Conservation (phyloP, 805 yeast species). For the Maudiozyma serrabonitensis region DNA sequence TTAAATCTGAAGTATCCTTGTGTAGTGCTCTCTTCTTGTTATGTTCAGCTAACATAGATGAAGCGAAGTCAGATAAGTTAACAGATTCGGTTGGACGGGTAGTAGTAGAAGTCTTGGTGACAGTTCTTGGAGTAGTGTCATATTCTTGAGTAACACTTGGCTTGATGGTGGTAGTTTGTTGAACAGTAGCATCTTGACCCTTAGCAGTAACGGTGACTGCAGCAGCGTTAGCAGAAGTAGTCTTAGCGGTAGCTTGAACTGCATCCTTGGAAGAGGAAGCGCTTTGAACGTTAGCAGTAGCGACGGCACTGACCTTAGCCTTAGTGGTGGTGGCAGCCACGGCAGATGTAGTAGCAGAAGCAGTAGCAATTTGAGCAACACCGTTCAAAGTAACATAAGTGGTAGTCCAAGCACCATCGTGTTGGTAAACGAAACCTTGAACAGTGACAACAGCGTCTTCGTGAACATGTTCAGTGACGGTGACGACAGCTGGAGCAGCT, state of each 20-base stretch:
- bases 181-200: slow-evolving; percentile 9
- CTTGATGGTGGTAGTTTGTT: slow-evolving; percentile 6
- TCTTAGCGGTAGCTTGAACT: slow-evolving; percentile 16
- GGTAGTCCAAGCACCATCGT: slow-evolving; percentile 19
- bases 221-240: slow-evolving; percentile 3
- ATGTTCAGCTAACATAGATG: slow-evolving; percentile 47
- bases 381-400: slow-evolving; percentile 16
- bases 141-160: slow-evolving; percentile 4
- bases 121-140: slow-evolving; percentile 4
- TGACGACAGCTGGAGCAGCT: slow-evolving; percentile 24
- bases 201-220: slow-evolving; percentile 9
- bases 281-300: slow-evolving; percentile 9
- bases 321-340: slow-evolving; percentile 4
- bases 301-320: slow-evolving; percentile 15
- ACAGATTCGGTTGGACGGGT: slow-evolving; percentile 7
- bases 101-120: slow-evolving; percentile 7
- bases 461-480: slow-evolving; percentile 26
- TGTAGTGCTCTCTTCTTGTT: slow-evolving; percentile 43
- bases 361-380: slow-evolving; percentile 5
- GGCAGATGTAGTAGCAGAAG: slow-evolving; percentile 6
- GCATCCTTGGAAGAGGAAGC: slow-evolving; percentile 16
- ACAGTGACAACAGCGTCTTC: slow-evolving; percentile 17
- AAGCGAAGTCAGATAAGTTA: slow-evolving; percentile 17
- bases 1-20: slow-evolving; percentile 27
- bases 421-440: slow-evolving; percentile 23